A percentile compares a stretch with the other conserved stretches of the same genome.
phyloP scores from a whole-genome alignment of 495 filamentous ascomycete species.

The Tuber borchii region DNA sequence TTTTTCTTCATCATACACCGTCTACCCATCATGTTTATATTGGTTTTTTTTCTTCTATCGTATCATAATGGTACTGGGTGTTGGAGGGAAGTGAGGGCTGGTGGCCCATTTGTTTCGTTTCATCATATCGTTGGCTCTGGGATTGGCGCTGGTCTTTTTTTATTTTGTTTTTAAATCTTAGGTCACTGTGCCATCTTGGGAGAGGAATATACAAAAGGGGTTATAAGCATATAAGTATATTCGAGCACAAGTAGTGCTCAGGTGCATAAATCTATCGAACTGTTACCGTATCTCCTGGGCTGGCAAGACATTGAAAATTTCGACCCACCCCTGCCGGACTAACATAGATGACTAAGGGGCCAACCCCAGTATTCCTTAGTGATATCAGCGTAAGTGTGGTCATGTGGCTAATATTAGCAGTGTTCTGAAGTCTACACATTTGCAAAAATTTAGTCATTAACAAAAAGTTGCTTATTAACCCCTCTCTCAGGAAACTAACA shows the following conservation, averaged over 20 bases:
- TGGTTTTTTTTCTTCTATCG: neutral
- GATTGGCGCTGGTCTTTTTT: neutral
- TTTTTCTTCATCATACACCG: neutral
- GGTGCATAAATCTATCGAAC: neutral
- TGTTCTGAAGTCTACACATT: no score
- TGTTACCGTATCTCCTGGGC: no score
- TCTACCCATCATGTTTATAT: neutral
- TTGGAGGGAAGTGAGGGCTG: neutral
- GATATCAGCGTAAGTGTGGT: no score
- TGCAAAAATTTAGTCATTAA: no score
- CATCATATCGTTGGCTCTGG: neutral
- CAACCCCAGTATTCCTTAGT: no score
- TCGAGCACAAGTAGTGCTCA: no score
- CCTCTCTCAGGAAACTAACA: no score
- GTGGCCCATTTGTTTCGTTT: neutral
- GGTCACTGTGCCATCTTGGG: neutral
- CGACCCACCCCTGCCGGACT: no score
- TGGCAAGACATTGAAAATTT: no score
- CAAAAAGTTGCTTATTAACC: no score
- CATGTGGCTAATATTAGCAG: no score
- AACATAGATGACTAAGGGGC: no score
- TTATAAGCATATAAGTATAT: neutral
- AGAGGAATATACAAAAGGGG: neutral
- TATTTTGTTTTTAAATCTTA: neutral
- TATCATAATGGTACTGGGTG: neutral